Evolutionary conservation across 139 green algal genomes (phyloP).

Genomic region (Picochlorum sp.): DNA sequence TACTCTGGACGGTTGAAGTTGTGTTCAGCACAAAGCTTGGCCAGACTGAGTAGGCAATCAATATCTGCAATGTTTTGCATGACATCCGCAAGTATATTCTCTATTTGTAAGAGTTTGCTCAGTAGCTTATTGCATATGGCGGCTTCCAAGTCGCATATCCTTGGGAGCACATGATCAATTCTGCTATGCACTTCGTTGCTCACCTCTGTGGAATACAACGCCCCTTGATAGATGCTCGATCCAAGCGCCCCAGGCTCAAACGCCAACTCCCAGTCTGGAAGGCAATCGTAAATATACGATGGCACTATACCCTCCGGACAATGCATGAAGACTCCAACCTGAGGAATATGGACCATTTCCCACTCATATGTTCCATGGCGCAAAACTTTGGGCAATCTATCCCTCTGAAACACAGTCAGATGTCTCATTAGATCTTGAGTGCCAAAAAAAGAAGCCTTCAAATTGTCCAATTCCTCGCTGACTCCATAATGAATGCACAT

Average conservation of each 20-base stretch:
- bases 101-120: not conserved
- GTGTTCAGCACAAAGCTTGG: constrained; percentile 40
- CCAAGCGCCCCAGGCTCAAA: constrained; percentile 28
- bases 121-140: not conserved
- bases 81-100: not conserved
- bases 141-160: constrained; percentile 74
- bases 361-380: constrained; percentile 36
- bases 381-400: constrained; percentile 46
- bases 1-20: constrained; percentile 47
- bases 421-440: constrained; percentile 59
- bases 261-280: constrained; percentile 60
- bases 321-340: constrained; percentile 52
- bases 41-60: constrained; percentile 69
- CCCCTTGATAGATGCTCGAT: constrained; percentile 7
- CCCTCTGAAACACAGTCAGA: constrained; percentile 53
- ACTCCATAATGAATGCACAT: constrained; percentile 52
- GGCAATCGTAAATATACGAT: constrained; percentile 51
- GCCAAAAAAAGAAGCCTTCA: constrained; percentile 47
- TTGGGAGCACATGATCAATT: constrained; percentile 70
- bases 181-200: constrained; percentile 48
- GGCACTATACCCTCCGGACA: constrained; percentile 37
- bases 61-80: constrained; percentile 49
- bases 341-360: constrained; percentile 71
- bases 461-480: constrained; percentile 55
- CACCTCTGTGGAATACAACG: constrained; percentile 55